A percentile compares a stretch with the other conserved stretches of the same genome.
phyloP scores from a whole-genome alignment of 2,329 filamentous ascomycete genomes.

The Penicillium italicum region DNA sequence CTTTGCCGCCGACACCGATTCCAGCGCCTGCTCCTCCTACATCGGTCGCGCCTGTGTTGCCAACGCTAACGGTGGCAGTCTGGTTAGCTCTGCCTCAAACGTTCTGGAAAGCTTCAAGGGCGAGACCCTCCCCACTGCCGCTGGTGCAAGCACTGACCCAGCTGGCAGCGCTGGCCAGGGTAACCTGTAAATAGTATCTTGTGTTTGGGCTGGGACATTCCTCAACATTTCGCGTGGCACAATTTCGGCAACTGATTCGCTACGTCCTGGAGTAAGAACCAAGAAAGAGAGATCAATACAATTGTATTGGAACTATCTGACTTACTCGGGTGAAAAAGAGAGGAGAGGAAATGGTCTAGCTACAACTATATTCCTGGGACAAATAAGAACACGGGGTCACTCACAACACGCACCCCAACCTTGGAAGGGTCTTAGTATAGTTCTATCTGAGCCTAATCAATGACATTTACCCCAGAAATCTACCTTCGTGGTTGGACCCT shows the following conservation, averaged over 20 bases:
- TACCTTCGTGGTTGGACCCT: too few relatives aligned
- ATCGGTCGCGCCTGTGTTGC: conserved; percentile 5
- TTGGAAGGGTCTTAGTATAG: background rate
- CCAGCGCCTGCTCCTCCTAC: background rate
- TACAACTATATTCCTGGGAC: background rate
- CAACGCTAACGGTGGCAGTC: background rate
- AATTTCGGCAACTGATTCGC: background rate
- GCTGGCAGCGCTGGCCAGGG: conserved; percentile 6
- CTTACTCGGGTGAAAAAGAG: background rate
- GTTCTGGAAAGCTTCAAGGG: background rate
- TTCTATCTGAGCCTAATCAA: background rate
- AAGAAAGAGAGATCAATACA: background rate
- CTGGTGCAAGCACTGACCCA: background rate
- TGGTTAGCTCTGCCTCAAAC: background rate
- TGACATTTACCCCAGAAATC: background rate
- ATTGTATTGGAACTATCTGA: background rate
- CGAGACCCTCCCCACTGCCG: background rate
- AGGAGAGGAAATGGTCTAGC: background rate
- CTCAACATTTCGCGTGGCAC: background rate
- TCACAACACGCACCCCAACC: background rate
- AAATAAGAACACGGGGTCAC: background rate
- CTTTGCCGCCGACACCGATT: background rate
- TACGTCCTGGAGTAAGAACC: background rate
- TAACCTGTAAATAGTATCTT: background rate
- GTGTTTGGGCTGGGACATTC: background rate